Evolutionary conservation across 768 basidiomycete species (phyloP), one percentile per base, ranked within the genome.

Genomic region (Lactarius trivialis): DNA sequence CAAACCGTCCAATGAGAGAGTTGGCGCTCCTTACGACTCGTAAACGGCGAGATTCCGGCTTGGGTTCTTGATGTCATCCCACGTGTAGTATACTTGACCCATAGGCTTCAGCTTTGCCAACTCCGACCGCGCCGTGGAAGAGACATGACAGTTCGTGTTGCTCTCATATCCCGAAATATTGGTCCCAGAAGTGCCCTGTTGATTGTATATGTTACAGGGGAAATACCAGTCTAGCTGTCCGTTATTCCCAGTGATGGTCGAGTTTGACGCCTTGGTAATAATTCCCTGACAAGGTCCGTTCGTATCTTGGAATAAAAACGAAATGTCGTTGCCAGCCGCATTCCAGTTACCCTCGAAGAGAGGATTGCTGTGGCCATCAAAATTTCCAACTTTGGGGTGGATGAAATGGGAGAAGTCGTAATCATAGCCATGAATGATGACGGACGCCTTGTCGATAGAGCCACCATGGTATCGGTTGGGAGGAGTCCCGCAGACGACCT

Each of bases 21-120:
- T 19, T 1, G 28, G 41, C 34, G 17, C 59, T 30, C 82, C 94
- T 72, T 71, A 97, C 93, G 86, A 86, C 77, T 96, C 91, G 70
- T 85, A 96, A 11, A 98, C 94, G n/a, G 89, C 96, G 33, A 98
- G 74, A 72, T 96, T 97, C 11, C 93, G 82, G 24, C 75, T 70
- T 4, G 81, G 39, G 67, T 86, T 83, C 61, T 75, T 74, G 50
- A 99, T 79, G 72, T 96, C 89, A 58, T 88, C 82, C 97, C 97
- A 98, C 1, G 86, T 88, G 71, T 91, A 97, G 74, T 91, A 98
- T 41, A 98, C 92, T 73, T 96, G 88, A 3, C 96, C 96, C 56
- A 83, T 79, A 6, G 85, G 77, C 5, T 65, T 66, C 66, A 88
- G 70, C 12, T 71, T 70, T n/a, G 75, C 68, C 14, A 97, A 78